These are phyloP conservation scores for Ramaria rubella DNA, from an alignment of 768 basidiomycete species.

Conservation along the genomic window DNA sequence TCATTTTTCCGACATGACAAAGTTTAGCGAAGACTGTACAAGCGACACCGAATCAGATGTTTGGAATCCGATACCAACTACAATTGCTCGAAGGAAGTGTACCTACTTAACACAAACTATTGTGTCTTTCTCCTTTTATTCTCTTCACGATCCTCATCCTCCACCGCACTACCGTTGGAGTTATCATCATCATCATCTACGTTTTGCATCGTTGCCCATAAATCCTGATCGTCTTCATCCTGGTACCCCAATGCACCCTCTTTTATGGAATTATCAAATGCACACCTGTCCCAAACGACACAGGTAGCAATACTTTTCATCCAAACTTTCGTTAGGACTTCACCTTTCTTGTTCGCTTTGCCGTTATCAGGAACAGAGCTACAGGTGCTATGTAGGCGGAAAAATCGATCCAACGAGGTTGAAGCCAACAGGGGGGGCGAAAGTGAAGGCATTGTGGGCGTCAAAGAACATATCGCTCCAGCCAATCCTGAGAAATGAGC, in stretches of 20 bases:
- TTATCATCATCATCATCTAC: slow-evolving; percentile 2
- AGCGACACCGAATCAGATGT: no score
- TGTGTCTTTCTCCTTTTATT: neutral
- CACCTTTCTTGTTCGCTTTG: slow-evolving; percentile 37
- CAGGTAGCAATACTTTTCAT: slow-evolving; percentile 56
- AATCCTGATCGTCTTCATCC: slow-evolving; percentile 6
- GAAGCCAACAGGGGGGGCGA: slow-evolving; percentile 48
- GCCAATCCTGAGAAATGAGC: slow-evolving; percentile 46
- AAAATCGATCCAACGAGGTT: slow-evolving; percentile 59
- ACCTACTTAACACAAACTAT: no score
- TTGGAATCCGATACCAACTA: no score
- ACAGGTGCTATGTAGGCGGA: slow-evolving; percentile 59
- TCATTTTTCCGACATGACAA: no score
- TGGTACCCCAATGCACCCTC: neutral
- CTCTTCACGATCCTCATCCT: neutral
- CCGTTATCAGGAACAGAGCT: slow-evolving; percentile 45
- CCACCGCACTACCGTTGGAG: neutral
- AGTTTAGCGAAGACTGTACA: no score
- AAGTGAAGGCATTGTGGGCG: slow-evolving; percentile 32
- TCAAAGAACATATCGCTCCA: slow-evolving; percentile 61
- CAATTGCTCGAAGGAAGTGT: no score
- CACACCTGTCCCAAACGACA: slow-evolving; percentile 50
- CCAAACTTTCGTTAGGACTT: slow-evolving; percentile 57
- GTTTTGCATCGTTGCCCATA: neutral
- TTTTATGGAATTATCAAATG: neutral